A percentile compares a stretch with the other conserved stretches of the same genome.
phyloP scores from a whole-genome alignment of 768 basidiomycete genomes.

The Amanita molliuscula region DNA sequence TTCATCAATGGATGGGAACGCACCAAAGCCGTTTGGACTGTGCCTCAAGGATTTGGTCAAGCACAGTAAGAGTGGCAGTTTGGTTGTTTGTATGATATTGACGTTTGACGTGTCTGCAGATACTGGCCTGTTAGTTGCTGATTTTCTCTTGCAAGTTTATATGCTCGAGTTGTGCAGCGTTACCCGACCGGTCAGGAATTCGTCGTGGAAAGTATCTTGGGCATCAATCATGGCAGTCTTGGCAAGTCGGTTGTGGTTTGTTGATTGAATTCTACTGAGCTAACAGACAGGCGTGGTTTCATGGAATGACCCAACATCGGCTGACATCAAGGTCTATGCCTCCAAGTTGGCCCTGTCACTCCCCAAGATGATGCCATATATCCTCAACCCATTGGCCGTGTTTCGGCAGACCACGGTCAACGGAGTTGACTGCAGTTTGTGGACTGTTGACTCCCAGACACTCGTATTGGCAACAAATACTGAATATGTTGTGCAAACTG shows the following conservation, averaged over 20 bases:
- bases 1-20: conserved; percentile 59
- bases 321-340: conserved; percentile 42
- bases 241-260: conserved; percentile 21
- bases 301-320: conserved; percentile 43
- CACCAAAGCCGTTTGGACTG: conserved; percentile 66
- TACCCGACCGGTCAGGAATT: conserved; percentile 63
- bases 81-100: neutral
- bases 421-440: conserved; percentile 40
- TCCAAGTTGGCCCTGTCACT: conserved; percentile 38
- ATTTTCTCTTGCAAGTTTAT: neutral
- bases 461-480: conserved; percentile 45
- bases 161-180: conserved; percentile 17
- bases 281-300: conserved; percentile 30
- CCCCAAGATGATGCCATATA: conserved; percentile 33
- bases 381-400: conserved; percentile 30
- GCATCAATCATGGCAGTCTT: conserved; percentile 60
- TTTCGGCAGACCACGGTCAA: conserved; percentile 29
- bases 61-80: conserved; percentile 28
- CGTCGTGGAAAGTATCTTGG: conserved; percentile 52
- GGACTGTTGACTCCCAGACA: conserved; percentile 29
- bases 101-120: conserved; percentile 11
- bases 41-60: conserved; percentile 70
- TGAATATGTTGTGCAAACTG: conserved; percentile 24
- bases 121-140: conserved; percentile 37
- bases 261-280: neutral